Base-by-base conservation (phyloP, 306 rosid species). In the Prunus kanzakura region DNA sequence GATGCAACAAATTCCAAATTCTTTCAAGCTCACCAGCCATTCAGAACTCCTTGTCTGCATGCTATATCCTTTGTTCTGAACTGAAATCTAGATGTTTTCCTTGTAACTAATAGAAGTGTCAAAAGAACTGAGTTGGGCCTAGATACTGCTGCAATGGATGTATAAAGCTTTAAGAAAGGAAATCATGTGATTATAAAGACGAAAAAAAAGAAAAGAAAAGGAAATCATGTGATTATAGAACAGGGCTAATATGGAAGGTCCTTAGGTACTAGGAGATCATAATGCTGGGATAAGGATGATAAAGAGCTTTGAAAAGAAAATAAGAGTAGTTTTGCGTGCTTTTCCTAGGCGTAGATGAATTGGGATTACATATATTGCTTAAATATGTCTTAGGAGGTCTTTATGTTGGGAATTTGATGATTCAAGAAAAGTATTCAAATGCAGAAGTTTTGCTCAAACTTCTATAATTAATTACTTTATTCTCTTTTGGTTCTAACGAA, bases 1-100 rank as follows among this genome's bases (percentile, higher is more conserved):
- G 56, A 83, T 75, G 81, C 67, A 23, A 66, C 23, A 45, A 46
- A 47, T 15, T 71, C 72, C 64, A 67, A 70, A n/a, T 64, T 81
- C 50, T 52, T 30, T 15, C 63, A 50, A 46, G 75, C 55, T 19
- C 18, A 69, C 67, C 10, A 11, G 56, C 50, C 49, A 18, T 64
- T 69, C 22, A 67, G 65, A 70, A 55, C 46, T 50, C 56, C 69
- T 49, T 23, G 51, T 51, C 15, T 71, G 43, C 68, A 47, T 5
- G 57, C 45, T 29, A 52, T 38, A 22, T 27, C n/a, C 60, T 69
- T 1, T 35, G 19, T 41, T 38, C 51, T 47, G 32, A 43, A 15
- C 41, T 58, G 43, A 70, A 61, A 43, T 45, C 64, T 20, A 38
- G 15, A 43, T 6, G 13, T 3, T 16, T 52, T 72, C 12, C 65